Percentiles rank a stretch among this genome's conserved stretches.
Conservation (phyloP, 2,329 filamentous ascomycete genomes). For the Epichloe aotearoae region DNA sequence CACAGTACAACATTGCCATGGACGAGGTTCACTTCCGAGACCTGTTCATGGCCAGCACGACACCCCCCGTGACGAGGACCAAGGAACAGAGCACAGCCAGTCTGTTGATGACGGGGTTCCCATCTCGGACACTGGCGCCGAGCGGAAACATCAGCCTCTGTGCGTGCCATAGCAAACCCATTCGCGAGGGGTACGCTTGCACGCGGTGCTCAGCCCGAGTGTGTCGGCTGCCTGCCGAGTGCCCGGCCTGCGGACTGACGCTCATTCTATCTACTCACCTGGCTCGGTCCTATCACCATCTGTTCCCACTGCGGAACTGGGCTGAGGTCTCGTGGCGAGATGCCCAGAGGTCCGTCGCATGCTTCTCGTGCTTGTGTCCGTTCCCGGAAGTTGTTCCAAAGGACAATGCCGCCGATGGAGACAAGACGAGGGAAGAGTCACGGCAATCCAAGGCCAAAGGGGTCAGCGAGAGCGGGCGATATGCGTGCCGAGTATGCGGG, state of each 20-base stretch:
- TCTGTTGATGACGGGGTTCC: slow-evolving; percentile 96
- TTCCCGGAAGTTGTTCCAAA: slow-evolving; percentile 47
- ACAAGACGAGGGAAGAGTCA: slow-evolving; percentile 12
- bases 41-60: slow-evolving; percentile 77
- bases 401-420: slow-evolving; percentile 6
- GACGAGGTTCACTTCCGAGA: slow-evolving; percentile 69
- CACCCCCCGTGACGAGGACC: slow-evolving; percentile 70
- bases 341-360: slow-evolving; percentile 49
- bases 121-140: slow-evolving; percentile 66
- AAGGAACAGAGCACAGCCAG: slow-evolving; percentile 44
- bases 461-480: slow-evolving; percentile 74
- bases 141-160: slow-evolving; percentile 58
- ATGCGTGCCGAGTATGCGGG: slow-evolving; percentile 75
- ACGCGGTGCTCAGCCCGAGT: slow-evolving; percentile 82
- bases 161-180: slow-evolving; percentile 77
- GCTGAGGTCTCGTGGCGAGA: slow-evolving; percentile 73
- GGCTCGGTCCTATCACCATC: slow-evolving; percentile 82
- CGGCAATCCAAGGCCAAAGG: slow-evolving; percentile 34
- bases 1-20: slow-evolving; percentile 69
- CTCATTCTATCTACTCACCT: slow-evolving; percentile 90
- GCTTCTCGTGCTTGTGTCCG: slow-evolving; percentile 61
- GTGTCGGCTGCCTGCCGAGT: slow-evolving; percentile 79
- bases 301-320: slow-evolving; percentile 87
- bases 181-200: slow-evolving; percentile 77
- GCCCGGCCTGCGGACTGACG: slow-evolving; percentile 80